A percentile compares a stretch with the other conserved stretches of the same genome.
phyloP scores from a whole-genome alignment of 129 eudicot species.

The Flaveria brownii region DNA sequence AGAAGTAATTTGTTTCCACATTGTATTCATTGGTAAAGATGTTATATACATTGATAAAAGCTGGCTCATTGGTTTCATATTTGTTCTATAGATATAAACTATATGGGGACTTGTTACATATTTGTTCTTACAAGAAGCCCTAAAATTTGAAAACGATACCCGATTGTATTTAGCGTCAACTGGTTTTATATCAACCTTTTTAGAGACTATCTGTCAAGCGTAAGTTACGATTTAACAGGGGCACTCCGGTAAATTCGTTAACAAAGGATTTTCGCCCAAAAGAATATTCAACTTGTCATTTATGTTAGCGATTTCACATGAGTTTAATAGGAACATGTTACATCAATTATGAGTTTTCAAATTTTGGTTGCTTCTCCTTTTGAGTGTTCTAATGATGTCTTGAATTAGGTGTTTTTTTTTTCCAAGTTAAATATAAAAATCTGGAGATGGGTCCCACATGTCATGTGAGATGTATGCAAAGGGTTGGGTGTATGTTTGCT shows the following conservation, averaged over 20 bases:
- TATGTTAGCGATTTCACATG: background rate
- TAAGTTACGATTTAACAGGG: too few relatives aligned
- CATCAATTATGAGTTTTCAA: background rate
- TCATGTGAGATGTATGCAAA: constrained; percentile 8
- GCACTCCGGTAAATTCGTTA: too few relatives aligned
- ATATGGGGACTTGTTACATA: background rate
- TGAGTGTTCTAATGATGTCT: background rate
- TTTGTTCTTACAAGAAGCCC: background rate
- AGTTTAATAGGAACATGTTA: background rate
- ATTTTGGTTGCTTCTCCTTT: background rate
- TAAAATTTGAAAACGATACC: too few relatives aligned
- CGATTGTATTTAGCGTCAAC: too few relatives aligned
- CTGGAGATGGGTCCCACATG: constrained; percentile 16
- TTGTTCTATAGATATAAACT: background rate
- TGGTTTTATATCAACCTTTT: too few relatives aligned
- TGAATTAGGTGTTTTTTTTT: background rate
- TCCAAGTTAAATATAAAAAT: background rate
- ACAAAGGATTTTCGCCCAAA: too few relatives aligned
- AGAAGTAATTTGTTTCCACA: constrained; percentile 19
- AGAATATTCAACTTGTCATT: background rate
- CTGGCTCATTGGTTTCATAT: constrained; percentile 3
- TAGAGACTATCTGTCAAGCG: too few relatives aligned
- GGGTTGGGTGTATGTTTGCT: background rate
- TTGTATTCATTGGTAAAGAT: constrained; percentile 15
- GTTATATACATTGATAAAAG: constrained; percentile 23